A percentile compares a stretch with the other conserved stretches of the same genome.
These are phyloP conservation scores for Trichosporon sp. DNA, from an alignment of 1,284 basidiomycete genomes.

Conservation along the genomic window DNA sequence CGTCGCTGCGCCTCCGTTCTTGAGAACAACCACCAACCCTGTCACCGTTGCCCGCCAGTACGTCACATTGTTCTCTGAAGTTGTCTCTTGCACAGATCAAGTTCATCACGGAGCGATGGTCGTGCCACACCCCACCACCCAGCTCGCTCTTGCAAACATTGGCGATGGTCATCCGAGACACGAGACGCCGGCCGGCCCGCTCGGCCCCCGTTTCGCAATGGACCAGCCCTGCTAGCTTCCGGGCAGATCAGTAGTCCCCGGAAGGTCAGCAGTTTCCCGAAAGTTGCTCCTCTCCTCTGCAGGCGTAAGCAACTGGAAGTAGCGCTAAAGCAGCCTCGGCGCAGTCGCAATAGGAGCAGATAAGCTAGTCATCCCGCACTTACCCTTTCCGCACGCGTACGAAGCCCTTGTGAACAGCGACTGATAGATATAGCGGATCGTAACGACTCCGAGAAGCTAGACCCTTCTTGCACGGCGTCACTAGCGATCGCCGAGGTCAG, in stretches of 20 bases:
- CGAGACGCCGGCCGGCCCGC: too few species aligned
- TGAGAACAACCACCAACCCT: background rate
- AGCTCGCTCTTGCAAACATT: background rate
- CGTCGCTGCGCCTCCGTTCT: background rate
- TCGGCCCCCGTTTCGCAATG: background rate
- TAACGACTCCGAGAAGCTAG: background rate
- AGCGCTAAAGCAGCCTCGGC: background rate
- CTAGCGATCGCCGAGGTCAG: background rate
- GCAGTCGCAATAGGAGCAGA: background rate
- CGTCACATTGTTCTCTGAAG: background rate
- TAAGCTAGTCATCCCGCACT: background rate
- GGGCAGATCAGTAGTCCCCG: background rate
- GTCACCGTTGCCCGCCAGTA: background rate
- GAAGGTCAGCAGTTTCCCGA: background rate
- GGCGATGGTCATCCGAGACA: background rate
- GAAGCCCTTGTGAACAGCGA: too few species aligned
- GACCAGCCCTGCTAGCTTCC: background rate
- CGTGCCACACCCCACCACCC: background rate
- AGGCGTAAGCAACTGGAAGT: background rate
- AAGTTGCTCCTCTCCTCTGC: background rate
- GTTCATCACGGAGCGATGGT: background rate
- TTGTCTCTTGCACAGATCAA: background rate
- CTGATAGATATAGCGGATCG: background rate
- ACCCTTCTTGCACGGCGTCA: background rate
- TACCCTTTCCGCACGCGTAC: background rate